phyloP scores from a whole-genome alignment of 2,329 filamentous ascomycete genomes.

The Alternaria solani region DNA sequence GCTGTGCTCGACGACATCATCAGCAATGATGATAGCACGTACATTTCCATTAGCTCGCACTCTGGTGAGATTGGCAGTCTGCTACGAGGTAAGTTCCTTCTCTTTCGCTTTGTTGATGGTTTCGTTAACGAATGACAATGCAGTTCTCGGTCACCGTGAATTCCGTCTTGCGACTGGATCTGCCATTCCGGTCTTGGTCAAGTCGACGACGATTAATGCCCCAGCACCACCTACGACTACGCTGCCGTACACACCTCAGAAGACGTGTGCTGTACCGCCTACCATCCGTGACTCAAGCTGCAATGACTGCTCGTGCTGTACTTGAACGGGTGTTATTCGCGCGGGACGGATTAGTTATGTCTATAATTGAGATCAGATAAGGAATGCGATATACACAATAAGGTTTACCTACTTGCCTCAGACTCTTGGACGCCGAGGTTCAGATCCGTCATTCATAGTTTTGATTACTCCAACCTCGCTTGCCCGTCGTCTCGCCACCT shows the following conservation, averaged over 20 bases:
- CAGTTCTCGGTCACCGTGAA: constrained; percentile 66
- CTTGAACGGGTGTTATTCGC: constrained; percentile 4
- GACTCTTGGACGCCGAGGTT: too few species aligned
- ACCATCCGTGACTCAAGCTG: constrained; percentile 42
- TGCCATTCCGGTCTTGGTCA: constrained; percentile 72
- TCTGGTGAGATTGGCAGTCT: constrained; percentile 66
- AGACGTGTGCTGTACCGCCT: constrained; percentile 42
- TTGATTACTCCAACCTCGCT: too few species aligned
- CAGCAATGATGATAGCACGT: constrained; percentile 54
- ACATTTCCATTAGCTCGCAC: constrained; percentile 65
- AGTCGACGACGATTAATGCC: constrained; percentile 59
- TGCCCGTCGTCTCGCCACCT: too few species aligned
- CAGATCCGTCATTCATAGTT: too few species aligned
- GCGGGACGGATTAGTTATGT: not conserved
- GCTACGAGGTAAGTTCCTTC: constrained; percentile 46
- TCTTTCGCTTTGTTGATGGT: not conserved
- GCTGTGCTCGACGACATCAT: constrained; percentile 64
- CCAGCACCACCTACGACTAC: constrained; percentile 42
- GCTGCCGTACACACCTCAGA: constrained; percentile 31
- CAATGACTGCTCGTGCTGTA: constrained; percentile 50
- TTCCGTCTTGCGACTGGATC: constrained; percentile 72
- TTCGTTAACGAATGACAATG: not conserved
- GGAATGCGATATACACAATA: rapidly evolving
- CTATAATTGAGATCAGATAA: not conserved
- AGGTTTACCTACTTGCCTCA: too few species aligned